These are phyloP conservation scores for Zygoascus biomembranicola DNA, from an alignment of 805 yeast species.

Conservation along the genomic window DNA sequence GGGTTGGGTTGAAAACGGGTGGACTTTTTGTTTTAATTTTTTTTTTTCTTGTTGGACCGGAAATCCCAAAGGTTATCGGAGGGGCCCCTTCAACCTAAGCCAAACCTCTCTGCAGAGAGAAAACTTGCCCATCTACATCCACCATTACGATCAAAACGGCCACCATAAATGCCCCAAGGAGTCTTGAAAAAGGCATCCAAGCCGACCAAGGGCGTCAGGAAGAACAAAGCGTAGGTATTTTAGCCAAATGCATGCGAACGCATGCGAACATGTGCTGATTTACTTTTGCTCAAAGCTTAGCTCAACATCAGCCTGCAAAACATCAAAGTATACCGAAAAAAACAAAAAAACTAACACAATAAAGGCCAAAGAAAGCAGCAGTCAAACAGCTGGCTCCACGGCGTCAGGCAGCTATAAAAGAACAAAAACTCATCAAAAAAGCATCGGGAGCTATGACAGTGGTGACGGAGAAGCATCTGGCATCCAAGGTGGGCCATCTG, in stretches of 20 bases:
- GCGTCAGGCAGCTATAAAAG: conserved; percentile 43
- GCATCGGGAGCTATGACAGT: conserved; percentile 46
- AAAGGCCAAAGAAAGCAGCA: conserved; percentile 49
- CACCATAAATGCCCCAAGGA: conserved; percentile 30
- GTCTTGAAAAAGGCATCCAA: conserved; percentile 22
- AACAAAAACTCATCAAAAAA: conserved; percentile 49
- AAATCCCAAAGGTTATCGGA: neutral
- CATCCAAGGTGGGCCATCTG: conserved; percentile 88
- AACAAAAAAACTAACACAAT: neutral
- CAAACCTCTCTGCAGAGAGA: neutral
- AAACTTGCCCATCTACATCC: neutral
- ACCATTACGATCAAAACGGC: neutral
- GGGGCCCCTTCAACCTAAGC: neutral
- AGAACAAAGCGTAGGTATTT: neutral
- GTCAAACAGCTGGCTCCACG: conserved; percentile 65
- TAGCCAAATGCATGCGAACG: too few relatives aligned
- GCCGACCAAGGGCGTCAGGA: conserved; percentile 7
- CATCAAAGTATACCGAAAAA: neutral
- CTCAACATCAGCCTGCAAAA: neutral
- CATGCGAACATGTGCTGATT: too few relatives aligned
- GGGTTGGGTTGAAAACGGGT: neutral
- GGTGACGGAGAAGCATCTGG: conserved; percentile 75
- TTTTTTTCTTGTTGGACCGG: neutral
- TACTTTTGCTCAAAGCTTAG: too few relatives aligned
- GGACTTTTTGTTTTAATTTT: neutral